Base-by-base conservation (phyloP, 148 eudicot species). In the Camellia lanceoleosa region DNA sequence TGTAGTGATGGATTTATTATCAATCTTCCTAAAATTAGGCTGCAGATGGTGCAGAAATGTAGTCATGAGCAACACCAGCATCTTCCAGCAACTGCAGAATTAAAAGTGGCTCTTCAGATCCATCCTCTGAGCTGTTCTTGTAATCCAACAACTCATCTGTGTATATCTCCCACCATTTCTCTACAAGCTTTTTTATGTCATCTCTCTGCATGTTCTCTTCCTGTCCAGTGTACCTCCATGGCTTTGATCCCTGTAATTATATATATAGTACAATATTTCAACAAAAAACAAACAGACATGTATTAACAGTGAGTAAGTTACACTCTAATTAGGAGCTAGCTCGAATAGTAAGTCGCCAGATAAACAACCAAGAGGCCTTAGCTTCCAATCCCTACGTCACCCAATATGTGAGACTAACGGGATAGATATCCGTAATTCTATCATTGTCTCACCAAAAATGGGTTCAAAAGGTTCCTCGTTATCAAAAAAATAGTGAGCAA, bases 31-130 rank as follows among this genome's bases (percentile, higher is more conserved):
- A 41, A 41, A 9, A 75, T 81, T 81, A 81, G 69, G 83, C 83
- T 68, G 80, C 80, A 19, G 83, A 81, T 76, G 83, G 83, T 3
- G 80, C 76, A 81, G 80, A 19, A 5, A 69, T 78, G 15, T 59
- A 69, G 19, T 60, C 47, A 23, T 43, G 49, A 20, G 7, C 58
- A 5, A 13, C 74, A 18, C 15, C 12, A 73, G 70, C n/a, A 51
- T 68, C 38, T 52, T 68, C 76, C 12, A 41, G 14, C 7, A 58
- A 1, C 58, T 10, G 54, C 64, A 41, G 54, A 75, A 60, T 42
- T 7, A 42, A 15, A 3, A 65, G 64, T 41, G 0, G n/a, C 7
- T 19, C 51, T 13, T 10, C 75, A 38, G 59, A 16, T 6, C 18
- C 38, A 46, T 43, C 54, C 19, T 42, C 46, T 16, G 11, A 13